phyloP scores from a whole-genome alignment of 192 early-diverging fungal species.

The Dissophora globulifera region DNA sequence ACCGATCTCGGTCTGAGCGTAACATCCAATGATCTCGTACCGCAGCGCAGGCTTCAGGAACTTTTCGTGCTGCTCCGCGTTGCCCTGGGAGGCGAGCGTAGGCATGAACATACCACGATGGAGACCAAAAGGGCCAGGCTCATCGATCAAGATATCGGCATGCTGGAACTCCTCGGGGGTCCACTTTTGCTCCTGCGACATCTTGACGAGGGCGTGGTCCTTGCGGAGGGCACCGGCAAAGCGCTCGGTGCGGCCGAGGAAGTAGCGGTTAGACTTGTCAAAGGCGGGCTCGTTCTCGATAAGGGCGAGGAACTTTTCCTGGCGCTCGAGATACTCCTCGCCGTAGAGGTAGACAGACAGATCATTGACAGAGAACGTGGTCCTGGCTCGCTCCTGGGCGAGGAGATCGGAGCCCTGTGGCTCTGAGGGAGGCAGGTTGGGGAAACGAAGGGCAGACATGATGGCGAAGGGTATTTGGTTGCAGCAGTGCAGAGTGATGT shows the following conservation, averaged over 20 bases:
- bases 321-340: conserved; percentile 66
- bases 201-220: conserved; percentile 70
- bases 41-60: conserved; percentile 78
- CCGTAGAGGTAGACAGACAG: conserved; percentile 77
- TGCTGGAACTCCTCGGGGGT: conserved; percentile 60
- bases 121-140: conserved; percentile 75
- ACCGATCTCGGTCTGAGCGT: conserved; percentile 86
- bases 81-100: conserved; percentile 76
- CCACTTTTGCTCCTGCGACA: conserved; percentile 71
- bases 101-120: conserved; percentile 89
- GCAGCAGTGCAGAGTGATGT: not conserved
- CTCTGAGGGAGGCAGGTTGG: conserved; percentile 48
- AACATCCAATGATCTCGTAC: conserved; percentile 87
- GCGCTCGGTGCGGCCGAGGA: conserved; percentile 74
- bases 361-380: conserved; percentile 71
- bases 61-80: conserved; percentile 79
- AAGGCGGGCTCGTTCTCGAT: conserved; percentile 79
- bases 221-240: conserved; percentile 70
- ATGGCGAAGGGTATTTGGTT: conserved; percentile 11
- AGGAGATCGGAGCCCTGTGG: conserved; percentile 65
- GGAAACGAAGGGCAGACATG: conserved; percentile 59
- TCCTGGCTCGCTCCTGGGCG: conserved; percentile 71
- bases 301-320: conserved; percentile 67
- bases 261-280: conserved; percentile 76
- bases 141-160: conserved; percentile 66